Evolutionary conservation across 441 rosid genomes (phyloP).

Genomic region (Macaranga tanarius): DNA sequence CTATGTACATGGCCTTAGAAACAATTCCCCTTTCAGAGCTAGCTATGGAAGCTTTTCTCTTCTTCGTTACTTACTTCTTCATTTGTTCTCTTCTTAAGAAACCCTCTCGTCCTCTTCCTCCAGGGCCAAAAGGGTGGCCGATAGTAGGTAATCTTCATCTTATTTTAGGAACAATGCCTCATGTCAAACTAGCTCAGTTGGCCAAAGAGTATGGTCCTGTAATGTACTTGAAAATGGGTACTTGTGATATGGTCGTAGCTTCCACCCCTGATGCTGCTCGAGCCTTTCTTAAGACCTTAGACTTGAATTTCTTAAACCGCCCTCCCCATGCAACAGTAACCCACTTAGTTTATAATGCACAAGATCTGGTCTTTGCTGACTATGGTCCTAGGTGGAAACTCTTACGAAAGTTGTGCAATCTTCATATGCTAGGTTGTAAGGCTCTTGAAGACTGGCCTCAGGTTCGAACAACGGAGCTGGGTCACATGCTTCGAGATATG

Average conservation of each 20-base stretch:
- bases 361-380: constrained; percentile 60
- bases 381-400: constrained; percentile 56
- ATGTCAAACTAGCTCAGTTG: constrained; percentile 44
- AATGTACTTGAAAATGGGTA: constrained; percentile 53
- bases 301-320: constrained; percentile 53
- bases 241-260: constrained; percentile 50
- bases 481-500: constrained; percentile 52
- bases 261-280: constrained; percentile 55
- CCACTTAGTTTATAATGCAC: constrained; percentile 43
- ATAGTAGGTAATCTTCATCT: constrained; percentile 51
- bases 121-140: constrained; percentile 68
- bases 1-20: constrained; percentile 25
- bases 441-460: constrained; percentile 52
- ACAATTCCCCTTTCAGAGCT: constrained; percentile 25
- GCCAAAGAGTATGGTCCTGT: constrained; percentile 50
- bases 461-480: constrained; percentile 38
- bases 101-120: constrained; percentile 32
- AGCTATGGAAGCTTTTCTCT: constrained; percentile 25
- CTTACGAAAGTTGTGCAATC: constrained; percentile 50
- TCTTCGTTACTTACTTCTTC: constrained; percentile 28
- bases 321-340: constrained; percentile 55
- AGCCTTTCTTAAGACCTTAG: constrained; percentile 54
- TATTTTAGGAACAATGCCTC: constrained; percentile 56
- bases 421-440: constrained; percentile 62
- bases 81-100: constrained; percentile 16